Evolutionary conservation across 495 filamentous ascomycete genomes (phyloP).

Genomic region (Xylaria venustula): DNA sequence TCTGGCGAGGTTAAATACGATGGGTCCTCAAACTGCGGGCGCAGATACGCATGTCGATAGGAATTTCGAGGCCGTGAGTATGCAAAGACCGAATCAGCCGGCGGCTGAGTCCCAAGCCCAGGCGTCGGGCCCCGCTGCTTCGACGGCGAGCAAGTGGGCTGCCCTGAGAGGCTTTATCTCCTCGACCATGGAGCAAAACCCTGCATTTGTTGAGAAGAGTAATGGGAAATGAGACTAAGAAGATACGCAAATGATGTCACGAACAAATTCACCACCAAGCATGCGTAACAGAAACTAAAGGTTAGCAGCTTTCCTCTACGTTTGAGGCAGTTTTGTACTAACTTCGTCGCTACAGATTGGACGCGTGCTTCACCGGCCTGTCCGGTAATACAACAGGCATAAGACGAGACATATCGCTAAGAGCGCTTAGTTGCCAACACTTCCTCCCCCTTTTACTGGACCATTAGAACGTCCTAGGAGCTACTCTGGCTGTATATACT

Average conservation of each 20-base stretch:
- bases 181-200: conserved; percentile 71
- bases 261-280: not conserved
- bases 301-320: not conserved
- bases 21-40: conserved; percentile 19
- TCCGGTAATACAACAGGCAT: too few relatives aligned
- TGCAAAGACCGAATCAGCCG: conserved; percentile 15
- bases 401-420: too few relatives aligned
- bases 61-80: conserved; percentile 9
- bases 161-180: conserved; percentile 68
- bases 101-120: conserved; percentile 3
- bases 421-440: too few relatives aligned
- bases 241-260: not conserved
- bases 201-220: conserved; percentile 48
- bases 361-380: not conserved
- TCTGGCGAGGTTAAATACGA: conserved; percentile 63
- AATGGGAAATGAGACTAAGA: conserved; percentile 21
- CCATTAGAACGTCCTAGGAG: too few relatives aligned
- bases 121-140: conserved; percentile 19
- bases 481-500: too few relatives aligned
- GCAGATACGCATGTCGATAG: not conserved
- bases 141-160: conserved; percentile 63
- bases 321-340: not conserved
- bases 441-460: too few relatives aligned
- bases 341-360: not conserved
- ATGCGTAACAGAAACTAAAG: not conserved